Base-by-base conservation (phyloP, 176 grass and related monocot species). In the Eragrostis nindensis region DNA sequence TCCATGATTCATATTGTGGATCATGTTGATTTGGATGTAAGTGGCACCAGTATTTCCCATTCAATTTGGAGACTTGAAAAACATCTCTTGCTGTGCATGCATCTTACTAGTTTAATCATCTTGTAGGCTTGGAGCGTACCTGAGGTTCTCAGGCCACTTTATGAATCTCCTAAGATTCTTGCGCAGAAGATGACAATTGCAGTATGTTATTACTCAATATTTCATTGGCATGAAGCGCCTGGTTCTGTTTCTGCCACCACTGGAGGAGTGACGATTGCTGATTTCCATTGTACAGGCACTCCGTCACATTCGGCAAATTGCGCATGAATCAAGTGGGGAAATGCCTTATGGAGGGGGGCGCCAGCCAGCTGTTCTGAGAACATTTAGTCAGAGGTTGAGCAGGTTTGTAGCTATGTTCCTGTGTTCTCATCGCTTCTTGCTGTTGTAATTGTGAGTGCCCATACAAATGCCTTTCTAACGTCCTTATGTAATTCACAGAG, bases 1-100 rank as follows among this genome's bases (percentile, higher is more conserved):
- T 99, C 97, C 13, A 96, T 99, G 93, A 99, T 99, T 82, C 93
- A 96, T 88, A 99, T 99, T 91, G 97, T 96, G 25, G 97, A 99
- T 90, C 97, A 99, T 87, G 77, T 99, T 64, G 97, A 99, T 84
- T 85, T 99, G 77, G 91, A 99, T 92, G 97, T 99, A 76, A 96
- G 93, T 76, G 40, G 54, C 29, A 74, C 32, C 15, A 2, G 62
- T 69, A 68, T 66, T 44, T 47, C 11, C 36, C 15, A 10, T 32
- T 70, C 62, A 21, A 3, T 68, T 73, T 85, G 30, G 14, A 30
- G 11, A 47, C 46, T 82, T 82, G 27, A 27, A 79, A 48, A 52
- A 63, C 5, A 50, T 68, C 9, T 36, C 32, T 32, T 88, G 68
- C 32, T 73, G 22, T 77, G 40, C 54, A 40, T 77, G 32, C 25